phyloP scores from a whole-genome alignment of 257 asterid species.

The Solanum acaule region DNA sequence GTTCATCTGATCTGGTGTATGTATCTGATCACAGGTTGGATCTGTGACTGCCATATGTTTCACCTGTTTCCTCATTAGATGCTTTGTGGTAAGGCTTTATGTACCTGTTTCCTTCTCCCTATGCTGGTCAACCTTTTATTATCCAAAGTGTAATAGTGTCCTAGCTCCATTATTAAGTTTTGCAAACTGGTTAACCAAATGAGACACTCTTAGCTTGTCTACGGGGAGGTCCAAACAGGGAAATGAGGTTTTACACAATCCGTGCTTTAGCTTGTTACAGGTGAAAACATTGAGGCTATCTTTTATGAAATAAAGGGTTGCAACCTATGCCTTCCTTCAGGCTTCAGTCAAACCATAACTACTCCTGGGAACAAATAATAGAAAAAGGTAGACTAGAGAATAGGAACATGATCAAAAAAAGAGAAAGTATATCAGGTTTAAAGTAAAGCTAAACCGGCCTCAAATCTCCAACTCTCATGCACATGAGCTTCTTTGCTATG shows the following conservation, averaged over 20 bases:
- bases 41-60: constrained; percentile 93
- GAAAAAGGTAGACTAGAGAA: not conserved
- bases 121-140: not conserved
- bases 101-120: not conserved
- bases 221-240: not conserved
- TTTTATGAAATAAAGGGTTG: not conserved
- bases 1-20: not conserved
- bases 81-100: constrained; percentile 65
- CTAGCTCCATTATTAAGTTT: not conserved
- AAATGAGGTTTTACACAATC: not conserved
- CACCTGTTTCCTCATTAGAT: constrained; percentile 78
- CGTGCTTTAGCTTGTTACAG: not conserved
- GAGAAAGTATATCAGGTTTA: not conserved
- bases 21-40: constrained; percentile 58
- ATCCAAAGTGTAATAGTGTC: not conserved
- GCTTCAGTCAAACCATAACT: not conserved
- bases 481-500: not conserved
- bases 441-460: not conserved
- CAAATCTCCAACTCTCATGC: not conserved
- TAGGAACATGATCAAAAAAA: not conserved
- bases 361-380: not conserved
- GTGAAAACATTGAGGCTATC: not conserved
- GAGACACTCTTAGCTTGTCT: not conserved
- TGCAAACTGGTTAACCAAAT: not conserved
- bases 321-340: not conserved